Evolutionary conservation across 129 eudicot species (phyloP).

Genomic region (Apium graveolens): DNA sequence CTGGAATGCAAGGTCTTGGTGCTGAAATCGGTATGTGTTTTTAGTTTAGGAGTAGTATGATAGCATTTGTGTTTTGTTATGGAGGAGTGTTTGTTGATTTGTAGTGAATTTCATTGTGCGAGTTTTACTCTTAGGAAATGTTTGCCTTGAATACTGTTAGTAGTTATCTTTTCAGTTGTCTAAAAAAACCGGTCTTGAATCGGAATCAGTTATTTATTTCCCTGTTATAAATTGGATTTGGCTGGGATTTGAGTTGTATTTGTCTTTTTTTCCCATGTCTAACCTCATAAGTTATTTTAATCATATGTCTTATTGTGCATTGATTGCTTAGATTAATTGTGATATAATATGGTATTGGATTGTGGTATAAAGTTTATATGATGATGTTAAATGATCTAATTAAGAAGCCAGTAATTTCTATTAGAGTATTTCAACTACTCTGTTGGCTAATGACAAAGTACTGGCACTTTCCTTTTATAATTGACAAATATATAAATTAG

Average conservation of each 20-base stretch:
- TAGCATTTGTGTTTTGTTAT: background rate
- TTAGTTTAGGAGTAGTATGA: background rate
- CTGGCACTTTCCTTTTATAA: background rate
- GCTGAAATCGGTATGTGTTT: slow-evolving; percentile 78
- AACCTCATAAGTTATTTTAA: background rate
- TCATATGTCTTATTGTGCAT: background rate
- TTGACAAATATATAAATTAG: background rate
- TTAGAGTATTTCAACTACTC: background rate
- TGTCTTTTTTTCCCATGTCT: background rate
- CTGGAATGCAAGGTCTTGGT: slow-evolving; percentile 98
- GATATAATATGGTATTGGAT: background rate
- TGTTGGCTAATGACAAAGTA: background rate
- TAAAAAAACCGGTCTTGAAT: background rate
- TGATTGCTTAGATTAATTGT: background rate
- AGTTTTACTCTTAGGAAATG: background rate
- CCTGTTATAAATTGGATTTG: background rate
- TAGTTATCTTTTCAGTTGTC: background rate
- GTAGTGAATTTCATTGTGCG: background rate
- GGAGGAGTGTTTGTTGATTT: background rate
- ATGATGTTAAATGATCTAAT: background rate
- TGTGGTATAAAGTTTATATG: background rate
- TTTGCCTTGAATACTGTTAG: background rate
- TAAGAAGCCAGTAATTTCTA: background rate
- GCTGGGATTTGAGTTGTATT: background rate
- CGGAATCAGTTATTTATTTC: background rate